phyloP scores from a whole-genome alignment of 2,329 filamentous ascomycete genomes.

The Fusarium proliferatum region DNA sequence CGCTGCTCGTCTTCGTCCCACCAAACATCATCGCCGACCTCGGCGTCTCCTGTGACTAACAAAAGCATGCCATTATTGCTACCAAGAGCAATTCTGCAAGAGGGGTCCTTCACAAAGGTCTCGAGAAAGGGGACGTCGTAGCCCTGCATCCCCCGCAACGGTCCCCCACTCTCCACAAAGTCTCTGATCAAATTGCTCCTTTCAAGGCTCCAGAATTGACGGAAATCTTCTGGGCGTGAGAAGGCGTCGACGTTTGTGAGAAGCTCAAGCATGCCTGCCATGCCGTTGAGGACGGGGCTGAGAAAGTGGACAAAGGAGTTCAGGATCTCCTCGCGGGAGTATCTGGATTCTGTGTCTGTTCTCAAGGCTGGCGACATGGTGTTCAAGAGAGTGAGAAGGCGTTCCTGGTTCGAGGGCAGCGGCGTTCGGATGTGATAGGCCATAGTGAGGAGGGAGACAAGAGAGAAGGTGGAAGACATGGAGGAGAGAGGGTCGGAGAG shows the following conservation, averaged over 20 bases:
- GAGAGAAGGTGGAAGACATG: conserved; percentile 48
- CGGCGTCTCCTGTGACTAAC: conserved; percentile 43
- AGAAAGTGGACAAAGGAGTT: conserved; percentile 49
- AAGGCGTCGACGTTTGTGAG: conserved; percentile 48
- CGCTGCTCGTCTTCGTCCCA: conserved; percentile 35
- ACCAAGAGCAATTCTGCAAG: conserved; percentile 43
- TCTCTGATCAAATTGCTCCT: conserved; percentile 50
- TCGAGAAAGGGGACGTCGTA: conserved; percentile 44
- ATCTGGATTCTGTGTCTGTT: conserved; percentile 16
- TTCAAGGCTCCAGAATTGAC: conserved; percentile 51
- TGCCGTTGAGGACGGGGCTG: conserved; percentile 50
- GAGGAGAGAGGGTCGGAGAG: conserved; percentile 48
- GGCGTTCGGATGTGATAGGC: conserved; percentile 48
- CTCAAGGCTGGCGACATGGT: conserved; percentile 45
- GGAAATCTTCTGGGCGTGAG: conserved; percentile 48
- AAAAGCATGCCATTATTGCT: conserved; percentile 43
- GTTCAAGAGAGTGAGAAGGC: conserved; percentile 50
- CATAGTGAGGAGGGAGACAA: conserved; percentile 50
- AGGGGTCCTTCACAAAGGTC: conserved; percentile 42
- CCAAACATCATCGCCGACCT: conserved; percentile 46
- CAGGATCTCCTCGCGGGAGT: conserved; percentile 44
- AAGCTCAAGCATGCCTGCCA: conserved; percentile 50
- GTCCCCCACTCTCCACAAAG: conserved; percentile 44
- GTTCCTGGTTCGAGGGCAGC: conserved; percentile 40
- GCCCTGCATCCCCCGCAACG: conserved; percentile 39